These are phyloP conservation scores for Hypericum perforatum DNA, from an alignment of 345 rosid genomes.

Conservation along the genomic window DNA sequence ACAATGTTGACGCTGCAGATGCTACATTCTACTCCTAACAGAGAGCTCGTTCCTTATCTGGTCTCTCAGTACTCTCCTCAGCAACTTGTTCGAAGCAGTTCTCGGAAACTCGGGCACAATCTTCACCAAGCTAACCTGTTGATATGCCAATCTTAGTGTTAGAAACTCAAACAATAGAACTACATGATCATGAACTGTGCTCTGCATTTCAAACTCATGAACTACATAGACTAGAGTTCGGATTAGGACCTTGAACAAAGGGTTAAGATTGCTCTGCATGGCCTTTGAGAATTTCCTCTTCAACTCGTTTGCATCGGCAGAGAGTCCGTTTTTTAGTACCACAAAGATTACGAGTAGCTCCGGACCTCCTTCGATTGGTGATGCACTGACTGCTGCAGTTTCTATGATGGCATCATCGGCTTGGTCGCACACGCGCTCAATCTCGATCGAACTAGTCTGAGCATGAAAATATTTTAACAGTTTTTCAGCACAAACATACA, in stretches of 20 bases:
- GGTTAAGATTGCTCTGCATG: constrained; percentile 69
- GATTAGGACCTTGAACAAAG: constrained; percentile 63
- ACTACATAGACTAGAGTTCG: not conserved
- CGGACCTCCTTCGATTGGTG: constrained; percentile 62
- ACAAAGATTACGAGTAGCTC: constrained; percentile 50
- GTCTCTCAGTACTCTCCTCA: constrained; percentile 70
- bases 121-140: constrained; percentile 66
- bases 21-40: constrained; percentile 20
- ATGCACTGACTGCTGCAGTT: constrained; percentile 64
- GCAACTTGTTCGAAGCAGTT: constrained; percentile 73
- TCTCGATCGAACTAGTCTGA: constrained; percentile 87
- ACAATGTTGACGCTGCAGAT: not conserved
- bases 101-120: constrained; percentile 60
- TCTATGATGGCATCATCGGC: constrained; percentile 68
- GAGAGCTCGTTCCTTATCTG: constrained; percentile 39
- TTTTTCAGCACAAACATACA: too few relatives aligned
- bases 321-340: constrained; percentile 50
- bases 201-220: not conserved
- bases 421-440: constrained; percentile 63
- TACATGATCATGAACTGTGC: not conserved
- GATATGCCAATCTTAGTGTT: not conserved
- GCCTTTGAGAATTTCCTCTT: constrained; percentile 46
- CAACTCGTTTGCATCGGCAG: constrained; percentile 31
- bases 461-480: not conserved
- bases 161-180: not conserved